Percentiles rank a stretch among this genome's conserved stretches.
These are phyloP conservation scores for Zymoseptoria tritici DNA, from an alignment of 2,329 filamentous ascomycete genomes.

Conservation along the genomic window DNA sequence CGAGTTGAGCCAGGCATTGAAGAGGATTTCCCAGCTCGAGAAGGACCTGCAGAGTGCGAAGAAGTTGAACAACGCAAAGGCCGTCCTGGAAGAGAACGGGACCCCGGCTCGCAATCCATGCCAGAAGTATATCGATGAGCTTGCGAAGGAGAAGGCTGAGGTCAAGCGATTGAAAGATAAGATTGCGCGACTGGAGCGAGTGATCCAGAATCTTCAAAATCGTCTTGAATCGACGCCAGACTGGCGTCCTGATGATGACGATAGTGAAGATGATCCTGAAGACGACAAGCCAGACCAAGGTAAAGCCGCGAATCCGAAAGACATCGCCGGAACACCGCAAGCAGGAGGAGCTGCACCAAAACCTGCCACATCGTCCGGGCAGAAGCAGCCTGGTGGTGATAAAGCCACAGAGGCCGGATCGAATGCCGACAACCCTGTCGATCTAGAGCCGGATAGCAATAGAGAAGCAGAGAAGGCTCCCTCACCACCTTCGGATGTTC, in stretches of 20 bases:
- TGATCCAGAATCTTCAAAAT: not conserved
- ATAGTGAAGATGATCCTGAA: not conserved
- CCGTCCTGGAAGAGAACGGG: not conserved
- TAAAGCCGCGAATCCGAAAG: not conserved
- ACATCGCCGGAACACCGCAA: not conserved
- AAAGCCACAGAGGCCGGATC: no score
- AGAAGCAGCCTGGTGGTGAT: no score
- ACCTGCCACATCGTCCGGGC: not conserved
- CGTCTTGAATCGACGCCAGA: not conserved
- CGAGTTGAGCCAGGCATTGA: not conserved
- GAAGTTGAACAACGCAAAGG: not conserved
- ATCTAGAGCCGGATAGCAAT: not conserved
- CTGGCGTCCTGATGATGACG: not conserved
- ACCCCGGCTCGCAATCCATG: not conserved
- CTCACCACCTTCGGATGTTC: not conserved
- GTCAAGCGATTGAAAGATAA: not conserved
- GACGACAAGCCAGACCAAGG: not conserved
- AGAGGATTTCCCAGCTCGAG: not conserved
- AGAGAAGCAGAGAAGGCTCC: not conserved
- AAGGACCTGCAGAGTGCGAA: not conserved
- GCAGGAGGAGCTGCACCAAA: not conserved
- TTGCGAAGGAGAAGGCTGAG: not conserved
- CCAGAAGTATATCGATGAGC: not conserved
- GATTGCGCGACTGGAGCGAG: not conserved
- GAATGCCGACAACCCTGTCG: no score